These are phyloP conservation scores for Phytophthora sp. DNA, from an alignment of 352 stramenopile genomes.

Conservation along the genomic window DNA sequence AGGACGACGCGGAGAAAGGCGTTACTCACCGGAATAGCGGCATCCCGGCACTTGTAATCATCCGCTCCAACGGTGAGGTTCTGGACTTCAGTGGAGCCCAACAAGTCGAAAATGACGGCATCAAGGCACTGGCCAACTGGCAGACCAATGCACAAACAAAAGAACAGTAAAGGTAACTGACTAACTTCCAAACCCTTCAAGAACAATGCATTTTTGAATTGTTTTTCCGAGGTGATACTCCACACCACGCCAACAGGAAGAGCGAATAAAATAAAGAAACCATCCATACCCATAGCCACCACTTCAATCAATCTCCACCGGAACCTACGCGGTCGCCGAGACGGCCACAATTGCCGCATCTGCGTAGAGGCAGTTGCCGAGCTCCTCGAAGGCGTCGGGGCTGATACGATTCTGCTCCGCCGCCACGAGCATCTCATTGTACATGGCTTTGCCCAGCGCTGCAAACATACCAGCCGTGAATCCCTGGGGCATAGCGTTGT, in stretches of 20 bases:
- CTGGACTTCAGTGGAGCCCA: slow-evolving; percentile 63
- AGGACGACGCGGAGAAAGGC: slow-evolving; percentile 63
- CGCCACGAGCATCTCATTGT: slow-evolving; percentile 66
- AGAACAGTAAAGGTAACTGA: no score
- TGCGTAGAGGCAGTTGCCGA: slow-evolving; percentile 62
- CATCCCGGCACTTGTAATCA: slow-evolving; percentile 73
- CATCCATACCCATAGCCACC: slow-evolving; percentile 9
- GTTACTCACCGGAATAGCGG: slow-evolving; percentile 65
- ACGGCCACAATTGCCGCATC: slow-evolving; percentile 53
- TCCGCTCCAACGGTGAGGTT: slow-evolving; percentile 54
- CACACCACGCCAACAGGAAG: slow-evolving; percentile 17
- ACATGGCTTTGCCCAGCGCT: slow-evolving; percentile 68
- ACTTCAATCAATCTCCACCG: not conserved
- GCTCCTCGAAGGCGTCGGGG: slow-evolving; percentile 51
- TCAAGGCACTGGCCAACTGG: slow-evolving; percentile 46
- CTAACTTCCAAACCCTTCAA: not conserved
- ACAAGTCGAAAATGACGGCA: slow-evolving; percentile 56
- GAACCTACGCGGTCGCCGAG: slow-evolving; percentile 44
- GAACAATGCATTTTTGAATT: slow-evolving; percentile 10
- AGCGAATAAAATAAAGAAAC: slow-evolving; percentile 32
- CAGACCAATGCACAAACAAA: slow-evolving; percentile 23
- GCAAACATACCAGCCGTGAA: slow-evolving; percentile 79
- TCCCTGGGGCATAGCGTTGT: slow-evolving; percentile 58
- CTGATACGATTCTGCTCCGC: slow-evolving; percentile 54
- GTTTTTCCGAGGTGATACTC: slow-evolving; percentile 14